Evolutionary conservation across 2,329 filamentous ascomycete genomes (phyloP).

Genomic region (Aspergillus udagawae): DNA sequence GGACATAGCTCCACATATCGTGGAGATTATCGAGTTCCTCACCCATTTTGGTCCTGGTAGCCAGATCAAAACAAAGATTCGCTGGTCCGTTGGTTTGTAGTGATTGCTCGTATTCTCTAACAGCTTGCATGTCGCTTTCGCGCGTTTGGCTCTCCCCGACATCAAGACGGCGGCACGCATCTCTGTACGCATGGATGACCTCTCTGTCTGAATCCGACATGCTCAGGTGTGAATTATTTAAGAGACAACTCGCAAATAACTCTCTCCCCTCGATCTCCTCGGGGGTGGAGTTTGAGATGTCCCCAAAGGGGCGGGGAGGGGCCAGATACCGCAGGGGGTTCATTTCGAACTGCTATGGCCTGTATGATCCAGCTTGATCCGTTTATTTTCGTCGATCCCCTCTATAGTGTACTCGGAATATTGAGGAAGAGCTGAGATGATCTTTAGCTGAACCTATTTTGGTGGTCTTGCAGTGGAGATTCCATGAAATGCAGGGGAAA

Average conservation of each 20-base stretch:
- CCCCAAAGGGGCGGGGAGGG: slow-evolving; percentile 6
- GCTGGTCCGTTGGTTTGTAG: background rate
- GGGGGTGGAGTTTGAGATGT: slow-evolving; percentile 3
- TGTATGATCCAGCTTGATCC: background rate
- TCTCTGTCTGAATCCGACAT: background rate
- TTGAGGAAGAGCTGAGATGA: background rate
- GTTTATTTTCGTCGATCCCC: too few species aligned
- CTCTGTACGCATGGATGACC: slow-evolving; percentile 1
- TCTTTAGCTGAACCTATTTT: too few species aligned
- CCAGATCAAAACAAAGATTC: slow-evolving; percentile 11
- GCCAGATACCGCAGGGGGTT: slow-evolving; percentile 12
- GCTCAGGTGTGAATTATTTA: background rate
- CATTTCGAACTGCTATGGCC: slow-evolving; percentile 6
- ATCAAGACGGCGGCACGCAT: slow-evolving; percentile 6
- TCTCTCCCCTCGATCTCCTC: slow-evolving; percentile 8
- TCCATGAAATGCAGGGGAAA: background rate
- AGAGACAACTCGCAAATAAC: slow-evolving; percentile 5
- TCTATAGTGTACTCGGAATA: background rate
- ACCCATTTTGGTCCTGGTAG: slow-evolving; percentile 12
- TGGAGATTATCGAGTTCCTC: slow-evolving; percentile 12
- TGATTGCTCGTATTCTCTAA: slow-evolving; percentile 2
- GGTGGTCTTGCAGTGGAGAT: background rate
- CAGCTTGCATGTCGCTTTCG: background rate
- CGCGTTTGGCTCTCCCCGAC: background rate
- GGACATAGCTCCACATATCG: slow-evolving; percentile 8